Evolutionary conservation across 306 rosid species (phyloP), one percentile per base, ranked within the genome.

Genomic region (Senna siamea): DNA sequence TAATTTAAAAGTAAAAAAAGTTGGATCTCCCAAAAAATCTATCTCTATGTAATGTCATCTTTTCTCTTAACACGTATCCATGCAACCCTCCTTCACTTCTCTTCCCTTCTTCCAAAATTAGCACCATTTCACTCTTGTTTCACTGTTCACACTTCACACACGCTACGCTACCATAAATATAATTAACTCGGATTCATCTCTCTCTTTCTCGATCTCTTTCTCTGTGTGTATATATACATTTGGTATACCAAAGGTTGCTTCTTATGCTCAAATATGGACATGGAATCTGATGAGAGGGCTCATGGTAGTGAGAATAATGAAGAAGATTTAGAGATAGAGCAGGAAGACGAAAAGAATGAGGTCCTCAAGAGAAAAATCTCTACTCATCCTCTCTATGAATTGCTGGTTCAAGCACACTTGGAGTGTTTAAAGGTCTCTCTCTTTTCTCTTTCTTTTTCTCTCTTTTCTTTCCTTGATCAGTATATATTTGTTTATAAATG

Each of bases 341-440:
- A 70, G 32, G 69, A 17, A 7, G 55, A 55, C 15, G 81, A 77
- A 6, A 79, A 82, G n/a, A 67, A 76, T 74, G 94, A 88, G 76
- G 77, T 72, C 30, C 92, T 92, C 80, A 90, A 89, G 81, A 83
- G 63, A 46, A 90, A 84, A 83, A 92, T 92, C 76, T 88, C 94
- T n/a, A 70, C 18, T 37, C 98, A 92, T 79, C 98, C 98, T 65
- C 85, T 88, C 23, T 92, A 86, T 70, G 87, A 70, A 2, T 70
- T 85, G 8, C 74, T 92, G 55, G 66, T 92, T 75, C 73, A 92
- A 77, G 76, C 90, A 73, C 98, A 92, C 83, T 65, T 92, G 53
- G 87, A 85, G 34, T 92, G 98, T 58, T 85, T 92, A 84, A 87
- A 88, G 97, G 97, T 92, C 50, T 40, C 55, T 17, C 12, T 1